Conservation (phyloP, 2,329 filamentous ascomycete genomes). For the Fonsecaea monophora region DNA sequence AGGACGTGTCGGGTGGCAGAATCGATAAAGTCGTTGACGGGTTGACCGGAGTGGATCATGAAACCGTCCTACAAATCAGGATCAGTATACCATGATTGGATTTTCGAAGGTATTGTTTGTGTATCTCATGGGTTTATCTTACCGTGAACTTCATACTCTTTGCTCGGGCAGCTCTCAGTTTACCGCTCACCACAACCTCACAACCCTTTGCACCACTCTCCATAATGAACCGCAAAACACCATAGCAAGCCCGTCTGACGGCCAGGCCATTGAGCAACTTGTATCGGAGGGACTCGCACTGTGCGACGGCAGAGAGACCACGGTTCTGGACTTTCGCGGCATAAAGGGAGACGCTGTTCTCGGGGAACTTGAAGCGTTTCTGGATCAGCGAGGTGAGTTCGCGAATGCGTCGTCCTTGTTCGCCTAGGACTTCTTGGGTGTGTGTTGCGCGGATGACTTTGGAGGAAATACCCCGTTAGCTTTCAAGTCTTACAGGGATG, state of each 20-base stretch:
- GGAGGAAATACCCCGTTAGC: slow-evolving; percentile 11
- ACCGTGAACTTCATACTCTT: slow-evolving; percentile 99
- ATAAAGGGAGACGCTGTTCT: slow-evolving; percentile 99
- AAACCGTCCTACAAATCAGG: slow-evolving; percentile 74
- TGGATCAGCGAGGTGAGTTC: slow-evolving; percentile 99
- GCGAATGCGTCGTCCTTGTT: slow-evolving; percentile 99
- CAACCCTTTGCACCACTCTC: slow-evolving; percentile 99
- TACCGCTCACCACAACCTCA: slow-evolving; percentile 98
- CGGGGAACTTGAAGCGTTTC: slow-evolving; percentile 99
- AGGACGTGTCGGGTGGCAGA: slow-evolving; percentile 98
- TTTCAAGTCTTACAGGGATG: neutral
- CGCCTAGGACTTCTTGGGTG: slow-evolving; percentile 99
- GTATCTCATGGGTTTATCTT: slow-evolving; percentile 44
- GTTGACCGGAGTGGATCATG: slow-evolving; percentile 99
- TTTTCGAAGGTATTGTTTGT: neutral
- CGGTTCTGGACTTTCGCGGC: slow-evolving; percentile 99
- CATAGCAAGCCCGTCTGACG: slow-evolving; percentile 98
- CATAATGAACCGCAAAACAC: slow-evolving; percentile 99
- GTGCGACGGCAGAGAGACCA: slow-evolving; percentile 98
- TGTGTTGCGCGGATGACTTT: slow-evolving; percentile 96
- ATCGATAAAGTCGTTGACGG: slow-evolving; percentile 99
- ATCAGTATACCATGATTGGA: slow-evolving; percentile 19
- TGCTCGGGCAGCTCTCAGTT: slow-evolving; percentile 97
- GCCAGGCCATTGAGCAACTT: slow-evolving; percentile 99
- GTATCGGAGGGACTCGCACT: slow-evolving; percentile 99